Base-by-base conservation (phyloP, 106 monocot species). In the Acorus gramineus region DNA sequence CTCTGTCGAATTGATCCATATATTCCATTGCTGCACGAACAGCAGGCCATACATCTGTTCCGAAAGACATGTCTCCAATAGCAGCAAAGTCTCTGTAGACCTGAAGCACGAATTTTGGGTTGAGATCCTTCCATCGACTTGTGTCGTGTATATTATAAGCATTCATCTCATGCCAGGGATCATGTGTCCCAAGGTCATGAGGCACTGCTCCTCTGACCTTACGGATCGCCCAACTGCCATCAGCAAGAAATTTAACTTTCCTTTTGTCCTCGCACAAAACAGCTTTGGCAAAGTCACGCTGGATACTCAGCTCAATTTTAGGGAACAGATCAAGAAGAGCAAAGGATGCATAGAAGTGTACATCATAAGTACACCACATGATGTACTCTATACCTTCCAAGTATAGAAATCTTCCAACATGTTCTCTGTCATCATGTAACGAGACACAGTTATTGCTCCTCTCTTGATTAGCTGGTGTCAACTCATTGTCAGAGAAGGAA, bases 331-430 rank as follows among this genome's bases (percentile, higher is more conserved):
- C 85, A 7, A 99, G 76, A 52, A 99, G 91, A 48, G 98, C 92
- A 70, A 99, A 92, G 57, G 98, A 99, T 47, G 98, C 92, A 67
- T 99, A 99, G 63, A 99, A 99, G 65, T 99, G 98, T 28, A 99
- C 98, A 72, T 99, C 98, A 69, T 99, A 99, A n/a, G 92, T 99
- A 56, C 69, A 68, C 98, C 98, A 99, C 98, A 99, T 99, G 60
- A 89, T 85, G 67, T 99, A 99, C 64, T 99, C 98, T 42, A 86
- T 71, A 49, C 98, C 98, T 78, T 99, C 98, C 71, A 99, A 68
- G 66, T 99, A 99, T 61, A 99, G 70, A 58, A 99, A 99, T 64
- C 59, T 82, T 5, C 98, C 98, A 42, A 92, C 92, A 71, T 86
- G 80, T 62, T 92, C 87, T 14, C 13, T 63, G 46, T 72, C 77